Percentiles rank a stretch among this genome's conserved stretches.
Conservation (phyloP, 148 eudicot genomes). For the Cornus suecica region DNA sequence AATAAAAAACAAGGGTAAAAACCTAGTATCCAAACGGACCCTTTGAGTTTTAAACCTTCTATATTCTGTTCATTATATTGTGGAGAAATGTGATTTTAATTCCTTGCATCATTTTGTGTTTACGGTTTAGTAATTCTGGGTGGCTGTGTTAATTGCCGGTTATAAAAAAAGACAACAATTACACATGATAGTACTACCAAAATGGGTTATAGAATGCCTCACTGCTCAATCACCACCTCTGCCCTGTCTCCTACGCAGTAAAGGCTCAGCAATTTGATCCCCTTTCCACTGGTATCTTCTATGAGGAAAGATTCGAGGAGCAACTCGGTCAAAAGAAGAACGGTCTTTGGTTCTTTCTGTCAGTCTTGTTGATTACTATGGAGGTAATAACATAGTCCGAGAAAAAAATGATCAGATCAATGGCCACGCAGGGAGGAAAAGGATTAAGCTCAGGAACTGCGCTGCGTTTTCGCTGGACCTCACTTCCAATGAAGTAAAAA, state of each 20-base stretch:
- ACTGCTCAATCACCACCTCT: slow-evolving; percentile 91
- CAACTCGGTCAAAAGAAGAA: slow-evolving; percentile 64
- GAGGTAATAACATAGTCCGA: slow-evolving; percentile 44
- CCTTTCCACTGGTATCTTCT: slow-evolving; percentile 73
- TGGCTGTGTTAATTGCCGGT: not conserved
- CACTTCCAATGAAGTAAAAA: too few species aligned
- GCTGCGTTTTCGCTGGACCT: too few species aligned
- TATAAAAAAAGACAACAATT: not conserved
- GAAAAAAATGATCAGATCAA: slow-evolving; percentile 44
- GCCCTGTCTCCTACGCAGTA: slow-evolving; percentile 95
- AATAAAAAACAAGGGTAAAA: too few species aligned
- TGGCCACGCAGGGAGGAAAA: slow-evolving; percentile 44
- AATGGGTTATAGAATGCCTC: slow-evolving; percentile 30
- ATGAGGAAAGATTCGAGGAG: slow-evolving; percentile 54
- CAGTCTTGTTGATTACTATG: slow-evolving; percentile 81
- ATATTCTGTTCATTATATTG: not conserved
- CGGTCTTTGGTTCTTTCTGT: slow-evolving; percentile 94
- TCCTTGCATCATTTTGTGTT: not conserved
- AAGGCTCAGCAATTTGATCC: slow-evolving; percentile 92
- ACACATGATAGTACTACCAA: not conserved
- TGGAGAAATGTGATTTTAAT: not conserved
- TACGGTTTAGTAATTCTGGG: not conserved
- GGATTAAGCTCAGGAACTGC: slow-evolving; percentile 34
- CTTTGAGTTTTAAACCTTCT: too few species aligned
- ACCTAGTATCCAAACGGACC: too few species aligned